These are phyloP conservation scores for Asclepias syriaca DNA, from an alignment of 257 asterid genomes.

Conservation along the genomic window DNA sequence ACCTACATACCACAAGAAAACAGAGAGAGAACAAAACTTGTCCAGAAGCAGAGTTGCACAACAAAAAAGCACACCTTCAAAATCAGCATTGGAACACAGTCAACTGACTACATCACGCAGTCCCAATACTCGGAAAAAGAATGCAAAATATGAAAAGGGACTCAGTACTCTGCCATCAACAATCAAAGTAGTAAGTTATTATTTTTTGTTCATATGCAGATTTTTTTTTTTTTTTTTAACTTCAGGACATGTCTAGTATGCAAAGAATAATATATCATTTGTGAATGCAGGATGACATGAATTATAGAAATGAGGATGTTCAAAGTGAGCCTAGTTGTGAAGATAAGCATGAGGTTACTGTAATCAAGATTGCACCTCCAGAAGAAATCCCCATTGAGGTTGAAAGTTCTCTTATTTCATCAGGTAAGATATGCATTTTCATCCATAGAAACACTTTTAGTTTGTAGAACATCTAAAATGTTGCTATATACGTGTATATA, in stretches of 20 bases:
- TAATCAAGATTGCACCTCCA: slow-evolving; percentile 17
- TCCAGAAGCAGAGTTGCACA: slow-evolving; percentile 24
- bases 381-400: slow-evolving; percentile 23
- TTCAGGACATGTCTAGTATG: neutral
- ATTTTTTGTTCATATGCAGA: neutral
- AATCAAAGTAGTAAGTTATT: slow-evolving; percentile 41
- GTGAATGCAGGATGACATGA: slow-evolving; percentile 42
- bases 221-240: neutral
- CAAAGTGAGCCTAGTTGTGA: slow-evolving; percentile 16
- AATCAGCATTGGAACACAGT: slow-evolving; percentile 8
- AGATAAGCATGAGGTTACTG: slow-evolving; percentile 13
- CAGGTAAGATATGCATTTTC: slow-evolving; percentile 33
- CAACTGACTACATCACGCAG: slow-evolving; percentile 12
- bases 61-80: slow-evolving; percentile 19
- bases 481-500: neutral
- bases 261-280: slow-evolving; percentile 12
- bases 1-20: slow-evolving; percentile 21
- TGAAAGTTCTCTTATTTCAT: slow-evolving; percentile 17
- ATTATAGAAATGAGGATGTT: slow-evolving; percentile 15
- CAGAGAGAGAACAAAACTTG: slow-evolving; percentile 28
- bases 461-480: neutral
- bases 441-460: neutral
- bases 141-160: slow-evolving; percentile 27
- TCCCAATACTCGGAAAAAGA: slow-evolving; percentile 30
- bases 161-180: slow-evolving; percentile 22